phyloP scores from a whole-genome alignment of 371 early-diverging fungal species.

The Dichotomocladium elegans region DNA sequence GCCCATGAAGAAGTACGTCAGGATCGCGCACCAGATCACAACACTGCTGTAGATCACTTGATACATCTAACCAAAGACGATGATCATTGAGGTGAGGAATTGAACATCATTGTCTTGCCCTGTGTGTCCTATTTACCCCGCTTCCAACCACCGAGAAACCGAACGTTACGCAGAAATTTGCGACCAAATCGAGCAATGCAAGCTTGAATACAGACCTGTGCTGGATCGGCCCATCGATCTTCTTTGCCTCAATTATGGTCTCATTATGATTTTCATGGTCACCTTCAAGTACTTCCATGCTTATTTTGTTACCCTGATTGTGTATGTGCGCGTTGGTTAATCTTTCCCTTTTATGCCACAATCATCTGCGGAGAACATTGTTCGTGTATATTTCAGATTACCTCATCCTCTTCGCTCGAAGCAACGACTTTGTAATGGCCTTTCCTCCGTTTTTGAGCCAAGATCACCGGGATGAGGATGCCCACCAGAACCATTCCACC shows the following conservation, averaged over 20 bases:
- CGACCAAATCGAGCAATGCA: constrained; percentile 62
- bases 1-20: constrained; percentile 58
- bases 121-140: constrained; percentile 46
- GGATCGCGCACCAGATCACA: constrained; percentile 77
- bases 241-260: not conserved
- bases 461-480: constrained; percentile 41
- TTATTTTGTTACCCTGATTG: constrained; percentile 3
- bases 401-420: constrained; percentile 9
- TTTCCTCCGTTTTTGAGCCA: constrained; percentile 1
- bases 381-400: too few relatives aligned
- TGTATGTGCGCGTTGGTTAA: not conserved
- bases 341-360: constrained; percentile 11
- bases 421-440: constrained; percentile 7
- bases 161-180: constrained; percentile 65
- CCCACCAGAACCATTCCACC: constrained; percentile 61
- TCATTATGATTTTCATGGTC: constrained; percentile 9
- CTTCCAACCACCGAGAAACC: constrained; percentile 75
- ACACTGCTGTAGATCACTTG: constrained; percentile 75
- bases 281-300: constrained; percentile 10
- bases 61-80: constrained; percentile 49
- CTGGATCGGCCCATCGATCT: constrained; percentile 29
- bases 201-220: constrained; percentile 52
- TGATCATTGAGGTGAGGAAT: not conserved
- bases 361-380: constrained; percentile 5
- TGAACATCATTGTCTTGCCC: too few relatives aligned